phyloP scores from a whole-genome alignment of 192 early-diverging fungal genomes.

The Linnemannia exigua region DNA sequence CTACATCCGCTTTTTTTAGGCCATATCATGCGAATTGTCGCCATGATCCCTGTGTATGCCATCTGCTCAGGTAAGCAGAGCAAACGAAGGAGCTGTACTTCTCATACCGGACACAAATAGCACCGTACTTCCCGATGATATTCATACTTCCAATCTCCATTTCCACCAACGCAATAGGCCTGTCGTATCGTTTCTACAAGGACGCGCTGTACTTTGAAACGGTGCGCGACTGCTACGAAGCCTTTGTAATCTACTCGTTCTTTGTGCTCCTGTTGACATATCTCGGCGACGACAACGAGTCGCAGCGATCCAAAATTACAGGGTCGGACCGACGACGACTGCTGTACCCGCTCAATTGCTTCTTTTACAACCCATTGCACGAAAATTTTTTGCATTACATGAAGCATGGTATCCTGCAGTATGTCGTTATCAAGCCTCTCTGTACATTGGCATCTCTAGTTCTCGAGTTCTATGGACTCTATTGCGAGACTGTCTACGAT shows the following conservation, averaged over 20 bases:
- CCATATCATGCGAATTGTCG: slow-evolving; percentile 80
- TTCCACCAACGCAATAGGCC: slow-evolving; percentile 14
- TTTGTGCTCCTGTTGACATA: slow-evolving; percentile 79
- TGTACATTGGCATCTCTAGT: slow-evolving; percentile 73
- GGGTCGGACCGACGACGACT: slow-evolving; percentile 64
- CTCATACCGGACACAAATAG: neutral
- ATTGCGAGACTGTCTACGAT: slow-evolving; percentile 72
- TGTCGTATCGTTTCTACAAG: slow-evolving; percentile 79
- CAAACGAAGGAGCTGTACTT: neutral
- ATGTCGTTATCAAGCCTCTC: slow-evolving; percentile 71
- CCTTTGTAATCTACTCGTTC: slow-evolving; percentile 80
- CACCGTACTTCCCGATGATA: neutral
- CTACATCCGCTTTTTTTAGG: slow-evolving; percentile 54
- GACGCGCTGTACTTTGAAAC: slow-evolving; percentile 76
- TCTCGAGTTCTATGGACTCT: slow-evolving; percentile 70
- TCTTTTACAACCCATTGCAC: slow-evolving; percentile 69
- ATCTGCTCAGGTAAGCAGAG: slow-evolving; percentile 63
- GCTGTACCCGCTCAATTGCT: slow-evolving; percentile 75
- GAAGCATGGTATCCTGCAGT: slow-evolving; percentile 80
- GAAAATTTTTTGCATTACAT: slow-evolving; percentile 68
- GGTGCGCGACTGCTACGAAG: slow-evolving; percentile 82
- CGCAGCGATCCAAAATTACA: slow-evolving; percentile 64
- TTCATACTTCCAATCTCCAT: neutral
- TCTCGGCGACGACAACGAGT: slow-evolving; percentile 64
- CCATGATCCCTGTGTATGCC: slow-evolving; percentile 82